Conservation (phyloP, 129 eudicot species). For the Deinandra increscens region DNA sequence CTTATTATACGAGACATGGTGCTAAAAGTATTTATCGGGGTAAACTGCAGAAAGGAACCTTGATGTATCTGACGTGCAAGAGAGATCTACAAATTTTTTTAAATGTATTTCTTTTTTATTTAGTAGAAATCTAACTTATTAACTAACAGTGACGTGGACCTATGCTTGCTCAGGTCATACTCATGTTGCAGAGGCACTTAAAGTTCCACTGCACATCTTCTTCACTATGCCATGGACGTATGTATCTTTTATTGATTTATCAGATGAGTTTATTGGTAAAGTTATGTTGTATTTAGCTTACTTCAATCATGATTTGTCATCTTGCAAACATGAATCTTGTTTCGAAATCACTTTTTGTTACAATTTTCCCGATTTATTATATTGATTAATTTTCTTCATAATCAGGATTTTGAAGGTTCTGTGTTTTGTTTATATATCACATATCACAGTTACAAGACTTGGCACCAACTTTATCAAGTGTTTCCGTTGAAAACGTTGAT, state of each 20-base stretch:
- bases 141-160: constrained; percentile 18
- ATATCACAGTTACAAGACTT: too few species aligned
- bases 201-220: constrained; percentile 82
- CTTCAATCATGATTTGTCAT: background rate
- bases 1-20: background rate
- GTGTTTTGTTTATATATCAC: too few species aligned
- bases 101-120: background rate
- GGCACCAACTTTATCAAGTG: background rate
- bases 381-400: too few species aligned
- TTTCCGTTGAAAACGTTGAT: background rate
- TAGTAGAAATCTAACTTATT: background rate
- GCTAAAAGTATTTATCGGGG: background rate
- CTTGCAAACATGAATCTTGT: background rate
- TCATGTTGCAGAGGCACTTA: constrained; percentile 91
- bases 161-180: constrained; percentile 64
- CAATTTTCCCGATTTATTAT: too few species aligned
- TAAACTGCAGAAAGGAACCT: constrained; percentile 6
- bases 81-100: background rate
- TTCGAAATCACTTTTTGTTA: background rate
- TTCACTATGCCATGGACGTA: constrained; percentile 99
- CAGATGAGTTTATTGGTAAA: background rate
- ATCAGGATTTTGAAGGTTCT: too few species aligned
- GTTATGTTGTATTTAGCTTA: background rate
- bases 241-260: constrained; percentile 36
- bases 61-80: background rate